Conservation (phyloP, 345 rosid species). For the Hibiscus mutabilis region DNA sequence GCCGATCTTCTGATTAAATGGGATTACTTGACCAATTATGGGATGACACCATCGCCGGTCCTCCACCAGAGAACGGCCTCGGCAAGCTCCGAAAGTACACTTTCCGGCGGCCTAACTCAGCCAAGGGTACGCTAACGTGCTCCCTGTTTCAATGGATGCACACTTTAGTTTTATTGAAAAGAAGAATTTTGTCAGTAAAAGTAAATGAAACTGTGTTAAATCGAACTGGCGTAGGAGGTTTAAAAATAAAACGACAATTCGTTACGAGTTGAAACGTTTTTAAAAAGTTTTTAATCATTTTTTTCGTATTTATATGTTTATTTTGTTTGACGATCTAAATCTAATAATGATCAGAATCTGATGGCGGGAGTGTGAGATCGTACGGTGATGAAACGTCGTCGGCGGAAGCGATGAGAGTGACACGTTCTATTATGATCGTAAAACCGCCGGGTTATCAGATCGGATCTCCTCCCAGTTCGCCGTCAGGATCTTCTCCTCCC, state of each 20-base stretch:
- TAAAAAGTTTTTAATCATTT: too few relatives aligned
- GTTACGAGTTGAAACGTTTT: too few relatives aligned
- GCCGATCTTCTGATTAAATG: conserved; percentile 32
- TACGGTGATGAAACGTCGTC: conserved; percentile 32
- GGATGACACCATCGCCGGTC: conserved; percentile 99
- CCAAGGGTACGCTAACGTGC: conserved; percentile 95
- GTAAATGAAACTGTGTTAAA: background rate
- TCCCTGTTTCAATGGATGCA: too few relatives aligned
- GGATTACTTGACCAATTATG: conserved; percentile 85
- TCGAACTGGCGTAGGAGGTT: too few relatives aligned
- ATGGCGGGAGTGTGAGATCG: conserved; percentile 47
- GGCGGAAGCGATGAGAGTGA: conserved; percentile 46
- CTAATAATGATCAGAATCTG: conserved; percentile 50
- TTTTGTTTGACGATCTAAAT: background rate
- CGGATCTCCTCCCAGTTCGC: conserved; percentile 72
- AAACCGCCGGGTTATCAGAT: conserved; percentile 78
- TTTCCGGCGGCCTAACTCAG: conserved; percentile 58
- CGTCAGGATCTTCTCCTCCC: conserved; percentile 83
- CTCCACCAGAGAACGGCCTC: conserved; percentile 85
- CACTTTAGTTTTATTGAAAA: too few relatives aligned
- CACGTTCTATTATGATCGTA: conserved; percentile 77
- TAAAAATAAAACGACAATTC: too few relatives aligned
- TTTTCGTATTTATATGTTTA: too few relatives aligned
- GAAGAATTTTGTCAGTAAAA: too few relatives aligned
- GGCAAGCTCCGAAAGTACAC: conserved; percentile 81